phyloP scores from a whole-genome alignment of 1,139 yeast genomes.

The Lodderomyces orthopsilosis region DNA sequence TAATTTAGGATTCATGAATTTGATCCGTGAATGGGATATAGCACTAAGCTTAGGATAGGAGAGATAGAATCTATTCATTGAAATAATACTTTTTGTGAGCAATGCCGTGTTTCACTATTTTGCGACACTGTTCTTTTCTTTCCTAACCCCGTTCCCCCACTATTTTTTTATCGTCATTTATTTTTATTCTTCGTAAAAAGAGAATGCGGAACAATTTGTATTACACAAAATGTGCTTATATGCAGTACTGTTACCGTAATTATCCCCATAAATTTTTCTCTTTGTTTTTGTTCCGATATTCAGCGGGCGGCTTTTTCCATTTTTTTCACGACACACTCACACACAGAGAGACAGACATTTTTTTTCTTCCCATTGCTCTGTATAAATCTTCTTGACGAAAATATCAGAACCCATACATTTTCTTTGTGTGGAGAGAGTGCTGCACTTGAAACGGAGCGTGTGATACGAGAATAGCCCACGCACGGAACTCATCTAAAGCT shows the following conservation, averaged over 20 bases:
- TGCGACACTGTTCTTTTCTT: not conserved
- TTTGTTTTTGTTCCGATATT: not conserved
- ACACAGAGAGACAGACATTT: not conserved
- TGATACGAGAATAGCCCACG: too few species aligned
- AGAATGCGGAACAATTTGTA: too few species aligned
- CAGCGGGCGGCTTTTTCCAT: not conserved
- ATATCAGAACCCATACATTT: too few species aligned
- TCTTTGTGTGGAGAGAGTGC: not conserved
- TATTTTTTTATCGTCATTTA: not conserved
- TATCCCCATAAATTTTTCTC: too few species aligned
- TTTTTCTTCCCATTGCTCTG: not conserved
- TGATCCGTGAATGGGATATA: slow-evolving; percentile 55
- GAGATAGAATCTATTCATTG: too few species aligned
- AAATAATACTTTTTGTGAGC: not conserved
- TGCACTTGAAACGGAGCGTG: too few species aligned
- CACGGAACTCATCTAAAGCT: too few species aligned
- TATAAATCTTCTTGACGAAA: not conserved
- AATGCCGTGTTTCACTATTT: not conserved
- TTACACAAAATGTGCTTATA: too few species aligned
- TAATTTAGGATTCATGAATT: slow-evolving; percentile 48
- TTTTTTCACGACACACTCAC: not conserved
- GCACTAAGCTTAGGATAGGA: slow-evolving; percentile 33
- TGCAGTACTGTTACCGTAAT: too few species aligned
- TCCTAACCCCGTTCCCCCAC: not conserved
- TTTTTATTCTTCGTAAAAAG: too few species aligned